Base-by-base conservation (phyloP, 768 basidiomycete species). In the Trametes punicea region DNA sequence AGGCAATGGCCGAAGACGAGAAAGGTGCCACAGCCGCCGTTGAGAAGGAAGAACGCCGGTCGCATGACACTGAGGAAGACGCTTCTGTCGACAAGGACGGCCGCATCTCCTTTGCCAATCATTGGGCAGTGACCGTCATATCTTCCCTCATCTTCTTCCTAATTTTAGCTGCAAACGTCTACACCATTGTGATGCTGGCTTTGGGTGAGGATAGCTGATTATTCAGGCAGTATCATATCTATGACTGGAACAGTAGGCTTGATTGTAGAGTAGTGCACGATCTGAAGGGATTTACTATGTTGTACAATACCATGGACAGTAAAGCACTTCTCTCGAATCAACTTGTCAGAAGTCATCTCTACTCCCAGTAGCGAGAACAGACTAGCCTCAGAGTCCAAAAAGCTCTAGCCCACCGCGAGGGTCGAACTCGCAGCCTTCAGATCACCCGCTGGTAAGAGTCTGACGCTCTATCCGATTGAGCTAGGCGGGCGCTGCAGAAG, bases 381-480 rank as follows among this genome's bases (percentile, higher is more conserved):
- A 15, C 4, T 38, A 18, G 18, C 36, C 16, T 38, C 9, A 15
- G 18, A 38, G 6, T 4, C 15, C 36, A 9, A 42, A 44, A 44
- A 44, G 26, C 18, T 56, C 42, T 80, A 79, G 78, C 78, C 78
- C 78, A 79, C 78, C 78, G 79, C 77, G 78, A 78, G 78, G 77
- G 79, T 80, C 79, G 78, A 79, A 80, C 78, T 77, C 76, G 78
- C 77, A 80, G 77, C 79, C 79, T 80, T 81, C 78, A 81, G 78
- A 81, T 81, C 47, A 54, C 57, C 55, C 47, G 47, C 55, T 56
- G 45, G 56, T 81, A 81, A 80, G 78, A 80, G 79, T 80, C 79
- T 81, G 79, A 80, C 79, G 79, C 79, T 81, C 79, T 80, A 81
- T 80, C 79, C 79, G 78, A 80, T 80, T 80, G 80, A 81, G 79